phyloP scores from a whole-genome alignment of 352 stramenopile species.

The Phytophthora megakarya region DNA sequence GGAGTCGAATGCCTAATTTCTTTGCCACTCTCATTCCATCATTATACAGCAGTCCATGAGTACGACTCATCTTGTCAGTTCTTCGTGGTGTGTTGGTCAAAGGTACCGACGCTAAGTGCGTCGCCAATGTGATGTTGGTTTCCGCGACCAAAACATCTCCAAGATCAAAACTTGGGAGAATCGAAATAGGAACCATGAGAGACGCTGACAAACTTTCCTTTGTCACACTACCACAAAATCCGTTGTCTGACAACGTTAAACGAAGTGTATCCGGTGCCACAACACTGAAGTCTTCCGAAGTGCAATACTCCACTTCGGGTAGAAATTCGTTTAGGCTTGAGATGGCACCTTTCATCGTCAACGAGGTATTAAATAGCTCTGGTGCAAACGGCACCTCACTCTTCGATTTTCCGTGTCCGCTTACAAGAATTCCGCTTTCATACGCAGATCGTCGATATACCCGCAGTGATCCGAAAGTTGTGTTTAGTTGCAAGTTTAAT shows the following conservation, averaged over 20 bases:
- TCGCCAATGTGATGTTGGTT: constrained; percentile 14
- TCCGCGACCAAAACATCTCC: constrained; percentile 11
- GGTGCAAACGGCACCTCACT: constrained; percentile 10
- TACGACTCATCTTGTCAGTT: constrained; percentile 19
- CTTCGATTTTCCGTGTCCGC: not conserved
- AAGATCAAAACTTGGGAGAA: constrained; percentile 20
- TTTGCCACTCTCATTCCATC: constrained; percentile 18
- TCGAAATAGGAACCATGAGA: constrained; percentile 22
- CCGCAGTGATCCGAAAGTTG: constrained; percentile 7
- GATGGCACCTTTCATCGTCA: constrained; percentile 21
- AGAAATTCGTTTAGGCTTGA: constrained; percentile 31
- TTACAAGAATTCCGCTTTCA: constrained; percentile 11
- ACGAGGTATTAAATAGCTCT: constrained; percentile 12
- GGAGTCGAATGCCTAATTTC: constrained; percentile 26
- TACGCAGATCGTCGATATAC: constrained; percentile 20
- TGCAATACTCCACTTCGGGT: constrained; percentile 32
- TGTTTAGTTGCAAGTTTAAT: constrained; percentile 15
- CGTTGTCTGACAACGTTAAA: constrained; percentile 30
- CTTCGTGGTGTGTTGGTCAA: constrained; percentile 29
- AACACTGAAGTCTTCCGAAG: constrained; percentile 3
- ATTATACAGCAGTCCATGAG: constrained; percentile 26
- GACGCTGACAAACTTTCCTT: constrained; percentile 15
- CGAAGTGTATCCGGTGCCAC: constrained; percentile 9
- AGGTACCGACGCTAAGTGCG: constrained; percentile 6
- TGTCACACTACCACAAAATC: constrained; percentile 15